Conservation (phyloP, 371 early-diverging fungal species). For the Phascolomyces articulosus region DNA sequence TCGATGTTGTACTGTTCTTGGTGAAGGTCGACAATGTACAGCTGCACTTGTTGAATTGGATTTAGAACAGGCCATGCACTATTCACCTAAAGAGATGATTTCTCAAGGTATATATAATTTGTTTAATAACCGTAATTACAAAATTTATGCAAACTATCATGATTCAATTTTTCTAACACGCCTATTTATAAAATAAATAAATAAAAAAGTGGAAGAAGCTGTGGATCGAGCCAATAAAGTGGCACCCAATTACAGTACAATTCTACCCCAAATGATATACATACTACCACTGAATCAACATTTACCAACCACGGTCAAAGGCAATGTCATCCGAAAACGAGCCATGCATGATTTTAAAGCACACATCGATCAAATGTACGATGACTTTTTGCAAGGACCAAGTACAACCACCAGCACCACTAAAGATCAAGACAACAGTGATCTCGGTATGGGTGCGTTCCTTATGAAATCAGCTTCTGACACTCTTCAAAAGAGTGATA, state of each 20-base stretch:
- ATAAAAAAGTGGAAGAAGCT: slow-evolving; percentile 23
- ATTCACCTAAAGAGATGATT: slow-evolving; percentile 27
- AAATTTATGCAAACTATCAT: no score
- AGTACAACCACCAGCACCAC: neutral
- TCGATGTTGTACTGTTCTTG: slow-evolving; percentile 26
- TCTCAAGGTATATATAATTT: slow-evolving; percentile 9
- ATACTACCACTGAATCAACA: slow-evolving; percentile 31
- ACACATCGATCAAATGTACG: slow-evolving; percentile 31
- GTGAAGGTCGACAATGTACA: slow-evolving; percentile 30
- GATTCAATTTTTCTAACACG: no score
- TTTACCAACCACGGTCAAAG: slow-evolving; percentile 34
- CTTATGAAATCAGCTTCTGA: slow-evolving; percentile 3
- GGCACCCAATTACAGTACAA: slow-evolving; percentile 33
- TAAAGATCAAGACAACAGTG: no score
- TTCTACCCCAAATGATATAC: slow-evolving; percentile 43
- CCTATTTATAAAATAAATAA: no score
- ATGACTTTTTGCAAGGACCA: slow-evolving; percentile 18
- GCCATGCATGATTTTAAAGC: slow-evolving; percentile 20
- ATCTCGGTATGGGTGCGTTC: neutral
- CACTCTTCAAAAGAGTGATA: neutral
- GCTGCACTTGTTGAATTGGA: slow-evolving; percentile 31
- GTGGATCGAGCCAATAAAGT: slow-evolving; percentile 35
- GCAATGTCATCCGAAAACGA: slow-evolving; percentile 27
- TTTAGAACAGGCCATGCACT: slow-evolving; percentile 14
- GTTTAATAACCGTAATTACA: neutral